phyloP scores from a whole-genome alignment of 108 stramenopile species.

The Cyclostephanos tholiformis region DNA sequence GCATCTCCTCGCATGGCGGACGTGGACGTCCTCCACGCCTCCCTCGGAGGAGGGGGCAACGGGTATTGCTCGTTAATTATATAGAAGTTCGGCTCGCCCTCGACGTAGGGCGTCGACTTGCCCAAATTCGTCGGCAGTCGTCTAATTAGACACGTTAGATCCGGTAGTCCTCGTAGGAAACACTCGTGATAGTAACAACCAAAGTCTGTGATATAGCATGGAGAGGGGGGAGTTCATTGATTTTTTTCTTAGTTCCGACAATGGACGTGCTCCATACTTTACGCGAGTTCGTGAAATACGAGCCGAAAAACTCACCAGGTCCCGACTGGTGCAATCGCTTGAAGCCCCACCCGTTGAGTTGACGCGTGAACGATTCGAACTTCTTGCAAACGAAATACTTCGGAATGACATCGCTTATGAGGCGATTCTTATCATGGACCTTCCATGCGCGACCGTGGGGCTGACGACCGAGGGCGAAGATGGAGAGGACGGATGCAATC shows the following conservation, averaged over 20 bases:
- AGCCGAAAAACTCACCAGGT: neutral
- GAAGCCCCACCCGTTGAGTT: conserved; percentile 20
- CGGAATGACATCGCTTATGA: conserved; percentile 5
- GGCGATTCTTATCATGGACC: neutral
- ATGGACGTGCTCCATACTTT: neutral
- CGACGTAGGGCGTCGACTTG: neutral
- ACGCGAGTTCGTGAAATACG: neutral
- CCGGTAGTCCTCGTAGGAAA: conserved; percentile 14
- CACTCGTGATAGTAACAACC: conserved; percentile 24
- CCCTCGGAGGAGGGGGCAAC: neutral
- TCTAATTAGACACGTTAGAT: conserved; percentile 11
- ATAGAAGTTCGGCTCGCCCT: conserved; percentile 18
- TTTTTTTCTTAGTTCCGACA: neutral
- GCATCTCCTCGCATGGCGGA: too few species aligned
- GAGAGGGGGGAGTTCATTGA: neutral
- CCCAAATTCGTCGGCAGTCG: conserved; percentile 9
- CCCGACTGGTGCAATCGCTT: conserved; percentile 10
- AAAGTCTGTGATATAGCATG: neutral
- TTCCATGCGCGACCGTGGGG: conserved; percentile 15
- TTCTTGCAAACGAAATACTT: conserved; percentile 12
- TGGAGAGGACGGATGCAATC: too few species aligned
- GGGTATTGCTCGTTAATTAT: conserved; percentile 1
- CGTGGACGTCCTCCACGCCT: neutral
- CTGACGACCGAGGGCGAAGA: neutral
- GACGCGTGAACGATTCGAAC: conserved; percentile 10